Conservation (phyloP, 345 rosid genomes). For the Rhodamnia argentea region DNA sequence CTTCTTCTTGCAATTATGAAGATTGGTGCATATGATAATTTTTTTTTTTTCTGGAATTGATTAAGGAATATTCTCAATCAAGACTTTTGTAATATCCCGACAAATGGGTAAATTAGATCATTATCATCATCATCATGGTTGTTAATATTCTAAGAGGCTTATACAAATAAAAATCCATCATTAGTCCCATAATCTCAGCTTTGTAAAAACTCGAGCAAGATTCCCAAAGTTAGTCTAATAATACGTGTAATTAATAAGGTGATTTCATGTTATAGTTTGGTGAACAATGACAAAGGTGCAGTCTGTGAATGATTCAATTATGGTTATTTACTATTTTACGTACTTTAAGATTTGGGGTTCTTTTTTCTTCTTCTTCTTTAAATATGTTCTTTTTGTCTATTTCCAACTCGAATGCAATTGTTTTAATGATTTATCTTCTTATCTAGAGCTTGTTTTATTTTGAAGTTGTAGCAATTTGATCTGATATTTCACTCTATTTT, state of each 20-base stretch:
- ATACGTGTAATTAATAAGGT: not conserved
- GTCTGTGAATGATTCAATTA: not conserved
- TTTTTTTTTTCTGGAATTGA: not conserved
- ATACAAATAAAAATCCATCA: not conserved
- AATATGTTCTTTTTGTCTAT: not conserved
- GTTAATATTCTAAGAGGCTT: not conserved
- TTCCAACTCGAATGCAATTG: not conserved
- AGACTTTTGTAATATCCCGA: not conserved
- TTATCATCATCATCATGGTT: not conserved
- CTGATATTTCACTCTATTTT: too few species aligned
- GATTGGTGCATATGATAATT: not conserved
- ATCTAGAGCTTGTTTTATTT: too few species aligned
- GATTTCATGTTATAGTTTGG: not conserved
- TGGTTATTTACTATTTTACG: not conserved
- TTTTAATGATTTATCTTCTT: too few species aligned
- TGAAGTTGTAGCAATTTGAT: too few species aligned
- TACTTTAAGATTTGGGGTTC: not conserved
- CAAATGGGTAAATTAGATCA: not conserved
- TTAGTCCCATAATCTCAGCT: not conserved
- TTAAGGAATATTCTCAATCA: not conserved
- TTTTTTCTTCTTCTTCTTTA: not conserved
- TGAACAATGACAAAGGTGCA: not conserved
- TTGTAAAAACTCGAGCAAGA: not conserved
- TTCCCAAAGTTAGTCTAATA: not conserved
- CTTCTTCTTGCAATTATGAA: not conserved